Percentiles rank a stretch among this genome's conserved stretches.
Conservation (phyloP, 768 basidiomycete species). For the Lactarius psammicola region DNA sequence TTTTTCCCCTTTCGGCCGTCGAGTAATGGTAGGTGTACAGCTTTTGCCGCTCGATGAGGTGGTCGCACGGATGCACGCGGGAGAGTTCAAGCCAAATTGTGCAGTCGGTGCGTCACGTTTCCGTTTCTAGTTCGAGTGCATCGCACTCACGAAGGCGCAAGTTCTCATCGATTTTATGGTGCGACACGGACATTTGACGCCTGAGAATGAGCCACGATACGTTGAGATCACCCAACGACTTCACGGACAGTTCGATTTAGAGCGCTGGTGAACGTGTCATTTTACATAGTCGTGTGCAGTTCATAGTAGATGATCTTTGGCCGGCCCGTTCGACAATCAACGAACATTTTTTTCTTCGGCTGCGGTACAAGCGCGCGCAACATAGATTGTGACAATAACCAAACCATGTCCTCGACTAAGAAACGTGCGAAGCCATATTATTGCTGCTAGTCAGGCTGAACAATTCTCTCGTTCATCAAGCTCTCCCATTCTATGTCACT, state of each 20-base stretch:
- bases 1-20: neutral
- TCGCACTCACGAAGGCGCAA: constrained; percentile 32
- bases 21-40: constrained; percentile 38
- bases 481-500: constrained; percentile 82
- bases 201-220: constrained; percentile 84
- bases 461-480: constrained; percentile 38
- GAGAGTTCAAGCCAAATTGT: constrained; percentile 92
- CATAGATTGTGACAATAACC: neutral
- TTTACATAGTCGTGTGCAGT: neutral
- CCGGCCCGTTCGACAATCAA: no score
- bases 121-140: neutral
- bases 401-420: constrained; percentile 18
- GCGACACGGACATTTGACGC: constrained; percentile 79
- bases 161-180: constrained; percentile 90
- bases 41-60: constrained; percentile 64
- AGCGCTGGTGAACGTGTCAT: constrained; percentile 40
- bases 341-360: neutral
- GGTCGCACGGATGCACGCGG: constrained; percentile 58
- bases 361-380: neutral
- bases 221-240: constrained; percentile 72
- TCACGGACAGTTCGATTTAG: constrained; percentile 69
- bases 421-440: constrained; percentile 24
- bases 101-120: constrained; percentile 59
- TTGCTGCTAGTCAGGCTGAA: neutral
- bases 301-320: neutral